Percentiles rank a stretch among this genome's conserved stretches.
phyloP scores from a whole-genome alignment of 2,329 filamentous ascomycete species.

The Pyrenochaeta sp. region DNA sequence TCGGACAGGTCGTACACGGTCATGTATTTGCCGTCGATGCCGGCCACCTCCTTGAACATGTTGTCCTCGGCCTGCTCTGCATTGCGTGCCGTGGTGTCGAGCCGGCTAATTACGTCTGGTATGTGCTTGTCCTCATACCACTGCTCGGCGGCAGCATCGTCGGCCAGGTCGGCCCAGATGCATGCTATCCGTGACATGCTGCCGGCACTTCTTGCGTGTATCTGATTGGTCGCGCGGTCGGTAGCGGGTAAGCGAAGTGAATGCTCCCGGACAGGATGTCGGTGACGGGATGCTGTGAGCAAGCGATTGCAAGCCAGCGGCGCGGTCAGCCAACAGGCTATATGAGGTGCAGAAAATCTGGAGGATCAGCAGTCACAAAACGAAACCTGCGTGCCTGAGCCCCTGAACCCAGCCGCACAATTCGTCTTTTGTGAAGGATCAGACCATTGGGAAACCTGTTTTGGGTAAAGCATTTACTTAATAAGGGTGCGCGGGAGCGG shows the following conservation, averaged over 20 bases:
- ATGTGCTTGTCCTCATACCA: conserved; percentile 20
- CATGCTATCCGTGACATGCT: conserved; percentile 22
- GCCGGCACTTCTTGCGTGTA: too few relatives aligned
- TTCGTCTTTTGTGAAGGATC: background rate
- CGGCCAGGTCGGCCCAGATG: conserved; percentile 18
- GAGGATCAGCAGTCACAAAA: too few relatives aligned
- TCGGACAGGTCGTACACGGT: conserved; percentile 20
- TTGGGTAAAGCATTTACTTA: background rate
- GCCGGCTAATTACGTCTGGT: conserved; percentile 10
- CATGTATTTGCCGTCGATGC: conserved; percentile 16
- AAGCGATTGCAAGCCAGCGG: background rate
- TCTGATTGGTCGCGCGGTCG: background rate
- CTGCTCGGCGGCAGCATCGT: conserved; percentile 6
- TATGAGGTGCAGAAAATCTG: background rate
- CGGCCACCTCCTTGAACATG: conserved; percentile 18
- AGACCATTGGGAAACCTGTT: background rate
- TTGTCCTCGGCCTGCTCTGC: conserved; percentile 16
- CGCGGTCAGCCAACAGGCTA: background rate
- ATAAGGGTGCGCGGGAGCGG: conserved; percentile 1
- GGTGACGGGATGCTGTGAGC: background rate
- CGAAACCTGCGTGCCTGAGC: background rate
- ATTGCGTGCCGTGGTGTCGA: conserved; percentile 13
- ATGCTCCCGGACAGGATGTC: background rate
- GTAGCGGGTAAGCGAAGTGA: background rate
- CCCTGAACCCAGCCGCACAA: background rate